Evolutionary conservation across 2,329 filamentous ascomycete species (phyloP).

Genomic region (Acephala macrosclerotiorum): DNA sequence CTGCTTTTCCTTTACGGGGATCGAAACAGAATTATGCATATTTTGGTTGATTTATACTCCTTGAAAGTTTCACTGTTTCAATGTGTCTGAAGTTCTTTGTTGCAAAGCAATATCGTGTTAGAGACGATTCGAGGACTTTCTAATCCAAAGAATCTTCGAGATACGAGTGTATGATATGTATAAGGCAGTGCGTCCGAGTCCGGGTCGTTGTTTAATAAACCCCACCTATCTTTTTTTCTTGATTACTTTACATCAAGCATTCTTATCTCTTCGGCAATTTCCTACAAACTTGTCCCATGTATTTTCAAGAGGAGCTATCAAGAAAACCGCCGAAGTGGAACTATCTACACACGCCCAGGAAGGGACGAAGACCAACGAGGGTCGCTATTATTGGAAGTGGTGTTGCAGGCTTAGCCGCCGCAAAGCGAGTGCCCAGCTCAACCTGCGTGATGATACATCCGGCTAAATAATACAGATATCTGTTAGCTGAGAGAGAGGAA

Average conservation of each 20-base stretch:
- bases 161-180: too few relatives aligned
- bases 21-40: too few relatives aligned
- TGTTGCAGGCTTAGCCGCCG: background rate
- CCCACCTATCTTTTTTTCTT: too few relatives aligned
- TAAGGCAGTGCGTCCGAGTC: too few relatives aligned
- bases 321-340: background rate
- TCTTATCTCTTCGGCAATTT: background rate
- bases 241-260: background rate
- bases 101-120: too few relatives aligned
- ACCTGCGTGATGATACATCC: background rate
- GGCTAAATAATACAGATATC: background rate
- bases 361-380: background rate
- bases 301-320: background rate
- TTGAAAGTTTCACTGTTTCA: too few relatives aligned
- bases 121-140: too few relatives aligned
- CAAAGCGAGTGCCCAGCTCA: background rate
- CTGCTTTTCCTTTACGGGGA: too few relatives aligned
- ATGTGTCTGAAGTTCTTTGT: too few relatives aligned
- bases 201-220: too few relatives aligned
- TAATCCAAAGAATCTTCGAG: too few relatives aligned
- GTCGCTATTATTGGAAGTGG: constrained; percentile 1
- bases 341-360: background rate
- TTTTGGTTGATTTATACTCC: too few relatives aligned
- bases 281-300: background rate
- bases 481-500: background rate